Percentiles rank a stretch among this genome's conserved stretches.
Conservation (phyloP, 345 rosid species). For the Brassica nigra region DNA sequence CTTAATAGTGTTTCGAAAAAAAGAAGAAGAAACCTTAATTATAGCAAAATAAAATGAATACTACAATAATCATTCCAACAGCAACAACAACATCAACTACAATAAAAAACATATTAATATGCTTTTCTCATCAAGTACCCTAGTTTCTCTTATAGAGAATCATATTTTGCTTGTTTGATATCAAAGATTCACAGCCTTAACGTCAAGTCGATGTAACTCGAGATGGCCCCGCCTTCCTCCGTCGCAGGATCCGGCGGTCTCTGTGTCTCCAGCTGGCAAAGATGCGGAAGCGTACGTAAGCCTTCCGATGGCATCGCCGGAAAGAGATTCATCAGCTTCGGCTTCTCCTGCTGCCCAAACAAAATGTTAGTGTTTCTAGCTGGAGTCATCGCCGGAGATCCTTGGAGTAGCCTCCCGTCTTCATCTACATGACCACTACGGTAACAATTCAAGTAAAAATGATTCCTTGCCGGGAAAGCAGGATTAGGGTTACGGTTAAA, state of each 20-base stretch:
- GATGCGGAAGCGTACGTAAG: slow-evolving; percentile 22
- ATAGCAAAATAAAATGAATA: background rate
- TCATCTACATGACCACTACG: slow-evolving; percentile 6
- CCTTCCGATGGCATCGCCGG: background rate
- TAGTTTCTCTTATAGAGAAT: background rate
- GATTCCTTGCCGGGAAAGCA: background rate
- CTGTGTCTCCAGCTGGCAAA: slow-evolving; percentile 28
- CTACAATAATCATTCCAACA: slow-evolving; percentile 3
- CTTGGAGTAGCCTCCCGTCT: slow-evolving; percentile 12
- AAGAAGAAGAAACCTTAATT: background rate
- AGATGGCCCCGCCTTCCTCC: background rate
- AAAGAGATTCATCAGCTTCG: slow-evolving; percentile 19
- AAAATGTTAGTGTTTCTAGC: background rate
- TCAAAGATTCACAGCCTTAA: slow-evolving; percentile 16
- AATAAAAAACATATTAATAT: background rate
- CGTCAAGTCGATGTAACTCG: slow-evolving; percentile 30
- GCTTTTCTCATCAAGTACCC: background rate
- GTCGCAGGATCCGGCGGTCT: background rate
- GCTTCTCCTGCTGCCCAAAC: background rate
- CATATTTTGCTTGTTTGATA: background rate
- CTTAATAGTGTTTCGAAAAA: too few relatives aligned
- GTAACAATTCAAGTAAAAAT: background rate
- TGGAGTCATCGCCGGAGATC: background rate
- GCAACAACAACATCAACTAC: background rate
- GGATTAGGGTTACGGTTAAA: slow-evolving; percentile 3